Percentiles rank a stretch among this genome's conserved stretches.
phyloP scores from a whole-genome alignment of 768 basidiomycete species.

The Naganishia vaughanmartiniae region DNA sequence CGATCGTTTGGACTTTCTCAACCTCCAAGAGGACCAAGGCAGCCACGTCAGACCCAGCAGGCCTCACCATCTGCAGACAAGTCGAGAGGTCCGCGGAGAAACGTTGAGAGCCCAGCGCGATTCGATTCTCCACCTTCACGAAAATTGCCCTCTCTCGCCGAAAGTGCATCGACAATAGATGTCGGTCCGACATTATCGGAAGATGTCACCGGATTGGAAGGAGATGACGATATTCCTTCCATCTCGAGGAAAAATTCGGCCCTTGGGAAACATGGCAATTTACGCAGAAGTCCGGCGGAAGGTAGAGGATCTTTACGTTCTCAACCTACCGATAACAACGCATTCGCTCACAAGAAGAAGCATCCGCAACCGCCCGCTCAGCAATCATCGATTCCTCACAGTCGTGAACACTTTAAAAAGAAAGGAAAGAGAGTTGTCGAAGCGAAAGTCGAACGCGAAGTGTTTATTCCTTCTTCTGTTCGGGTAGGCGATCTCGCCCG shows the following conservation, averaged over 20 bases:
- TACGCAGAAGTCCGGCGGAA: constrained; percentile 1
- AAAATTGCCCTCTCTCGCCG: neutral
- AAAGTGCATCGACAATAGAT: constrained; percentile 3
- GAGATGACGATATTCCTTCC: neutral
- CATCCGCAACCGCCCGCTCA: neutral
- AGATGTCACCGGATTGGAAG: neutral
- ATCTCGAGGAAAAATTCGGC: neutral
- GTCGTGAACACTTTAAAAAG: constrained; percentile 27
- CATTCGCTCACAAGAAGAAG: constrained; percentile 8
- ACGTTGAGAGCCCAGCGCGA: neutral
- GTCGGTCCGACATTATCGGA: neutral
- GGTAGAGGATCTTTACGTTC: constrained; percentile 18
- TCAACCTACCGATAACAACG: neutral
- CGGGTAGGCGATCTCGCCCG: constrained; percentile 45
- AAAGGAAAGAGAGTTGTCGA: constrained; percentile 29
- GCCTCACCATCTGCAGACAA: neutral
- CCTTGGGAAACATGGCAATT: neutral
- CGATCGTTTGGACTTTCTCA: neutral
- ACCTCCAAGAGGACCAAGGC: neutral
- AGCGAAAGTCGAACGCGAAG: constrained; percentile 42
- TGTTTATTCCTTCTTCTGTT: constrained; percentile 47
- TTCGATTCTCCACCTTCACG: neutral
- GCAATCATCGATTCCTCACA: neutral
- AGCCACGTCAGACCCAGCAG: neutral
- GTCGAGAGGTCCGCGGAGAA: constrained; percentile 5